phyloP scores from a whole-genome alignment of 2,329 filamentous ascomycete genomes.

The Colletotrichum limetticola region DNA sequence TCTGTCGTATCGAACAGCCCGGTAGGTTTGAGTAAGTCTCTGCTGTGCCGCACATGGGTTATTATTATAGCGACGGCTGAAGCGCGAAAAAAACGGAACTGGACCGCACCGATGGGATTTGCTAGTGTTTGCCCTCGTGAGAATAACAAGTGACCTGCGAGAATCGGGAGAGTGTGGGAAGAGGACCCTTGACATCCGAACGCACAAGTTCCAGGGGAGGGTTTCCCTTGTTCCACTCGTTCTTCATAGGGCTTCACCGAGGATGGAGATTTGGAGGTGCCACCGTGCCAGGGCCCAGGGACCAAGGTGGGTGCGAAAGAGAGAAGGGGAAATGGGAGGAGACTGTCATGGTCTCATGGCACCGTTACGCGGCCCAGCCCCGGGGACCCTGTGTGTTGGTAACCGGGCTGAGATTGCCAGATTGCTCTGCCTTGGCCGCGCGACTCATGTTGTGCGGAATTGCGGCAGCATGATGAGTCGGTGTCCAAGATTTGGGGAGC shows the following conservation, averaged over 20 bases:
- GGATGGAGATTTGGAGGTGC: neutral
- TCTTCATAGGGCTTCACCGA: slow-evolving; percentile 28
- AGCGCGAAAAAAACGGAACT: slow-evolving; percentile 16
- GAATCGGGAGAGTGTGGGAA: slow-evolving; percentile 4
- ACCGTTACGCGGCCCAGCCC: slow-evolving; percentile 18
- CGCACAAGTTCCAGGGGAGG: neutral
- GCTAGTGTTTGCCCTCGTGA: neutral
- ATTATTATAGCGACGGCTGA: neutral
- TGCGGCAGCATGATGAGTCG: slow-evolving; percentile 16
- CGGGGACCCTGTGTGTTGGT: slow-evolving; percentile 20
- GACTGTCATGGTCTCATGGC: neutral
- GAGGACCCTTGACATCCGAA: slow-evolving; percentile 6
- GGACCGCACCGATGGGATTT: neutral
- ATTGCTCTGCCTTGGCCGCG: slow-evolving; percentile 10
- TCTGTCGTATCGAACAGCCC: neutral
- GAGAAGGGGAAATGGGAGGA: slow-evolving; percentile 6
- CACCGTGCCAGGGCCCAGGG: neutral
- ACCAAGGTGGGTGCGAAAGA: neutral
- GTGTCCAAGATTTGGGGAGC: neutral
- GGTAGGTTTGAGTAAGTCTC: neutral
- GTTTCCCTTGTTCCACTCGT: neutral
- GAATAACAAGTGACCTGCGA: neutral
- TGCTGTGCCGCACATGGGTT: neutral
- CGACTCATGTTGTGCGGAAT: slow-evolving; percentile 29
- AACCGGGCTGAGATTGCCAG: slow-evolving; percentile 1